A percentile compares a stretch with the other conserved stretches of the same genome.
phyloP scores from a whole-genome alignment of 441 rosid genomes.

The Raphanus hybrid region DNA sequence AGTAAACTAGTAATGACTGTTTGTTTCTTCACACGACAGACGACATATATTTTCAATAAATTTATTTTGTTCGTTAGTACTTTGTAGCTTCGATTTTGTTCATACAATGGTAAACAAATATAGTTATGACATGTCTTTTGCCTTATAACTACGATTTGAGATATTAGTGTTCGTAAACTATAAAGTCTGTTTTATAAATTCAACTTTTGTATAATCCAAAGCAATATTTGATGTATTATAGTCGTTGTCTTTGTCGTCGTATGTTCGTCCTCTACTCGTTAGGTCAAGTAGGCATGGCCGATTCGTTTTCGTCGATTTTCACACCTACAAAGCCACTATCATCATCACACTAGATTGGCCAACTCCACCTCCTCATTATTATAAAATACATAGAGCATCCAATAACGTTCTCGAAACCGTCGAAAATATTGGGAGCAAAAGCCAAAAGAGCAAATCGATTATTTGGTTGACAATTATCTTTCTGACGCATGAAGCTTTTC shows the following conservation, averaged over 20 bases:
- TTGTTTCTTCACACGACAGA: slow-evolving; percentile 12
- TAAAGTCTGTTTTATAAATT: background rate
- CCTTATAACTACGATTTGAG: slow-evolving; percentile 4
- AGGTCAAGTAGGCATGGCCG: slow-evolving; percentile 29
- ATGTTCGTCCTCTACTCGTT: slow-evolving; percentile 30
- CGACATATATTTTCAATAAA: too few species aligned
- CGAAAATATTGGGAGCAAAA: slow-evolving; percentile 25
- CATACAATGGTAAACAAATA: background rate
- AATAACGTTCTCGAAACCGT: slow-evolving; percentile 31
- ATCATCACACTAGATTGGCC: slow-evolving; percentile 33
- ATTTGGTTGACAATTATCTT: slow-evolving; percentile 29
- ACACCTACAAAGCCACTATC: slow-evolving; percentile 24
- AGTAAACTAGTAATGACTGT: slow-evolving; percentile 1
- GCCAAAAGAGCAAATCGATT: slow-evolving; percentile 26
- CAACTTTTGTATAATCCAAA: slow-evolving; percentile 14
- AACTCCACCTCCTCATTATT: slow-evolving; percentile 24
- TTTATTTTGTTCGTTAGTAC: background rate
- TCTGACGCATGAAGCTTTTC: slow-evolving; percentile 28
- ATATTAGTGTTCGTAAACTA: background rate
- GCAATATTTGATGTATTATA: slow-evolving; percentile 10
- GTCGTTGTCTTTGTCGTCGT: slow-evolving; percentile 23
- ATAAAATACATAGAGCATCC: slow-evolving; percentile 1
- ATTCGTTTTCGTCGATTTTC: slow-evolving; percentile 22
- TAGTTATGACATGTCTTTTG: background rate
- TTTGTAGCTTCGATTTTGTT: slow-evolving; percentile 9